Percentiles rank a stretch among this genome's conserved stretches.
These are phyloP conservation scores for Claviceps pazoutovae DNA, from an alignment of 2,329 filamentous ascomycete species.

Conservation along the genomic window DNA sequence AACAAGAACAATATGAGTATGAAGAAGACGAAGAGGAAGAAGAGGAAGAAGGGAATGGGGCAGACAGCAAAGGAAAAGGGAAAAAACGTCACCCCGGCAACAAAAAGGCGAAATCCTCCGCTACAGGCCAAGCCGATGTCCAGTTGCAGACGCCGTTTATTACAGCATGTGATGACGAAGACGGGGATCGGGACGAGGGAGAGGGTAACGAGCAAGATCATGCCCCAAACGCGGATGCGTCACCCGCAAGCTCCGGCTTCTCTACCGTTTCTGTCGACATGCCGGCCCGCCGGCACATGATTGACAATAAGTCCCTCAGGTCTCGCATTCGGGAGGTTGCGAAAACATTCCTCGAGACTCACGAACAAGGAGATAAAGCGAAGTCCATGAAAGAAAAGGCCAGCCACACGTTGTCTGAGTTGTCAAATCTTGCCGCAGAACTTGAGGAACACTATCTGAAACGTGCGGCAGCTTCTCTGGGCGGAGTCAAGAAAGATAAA, in stretches of 20 bases:
- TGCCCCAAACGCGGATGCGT: slow-evolving; percentile 40
- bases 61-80: background rate
- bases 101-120: slow-evolving; percentile 14
- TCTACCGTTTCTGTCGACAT: slow-evolving; percentile 52
- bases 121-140: background rate
- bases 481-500: slow-evolving; percentile 32
- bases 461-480: slow-evolving; percentile 31
- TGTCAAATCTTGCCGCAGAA: slow-evolving; percentile 57
- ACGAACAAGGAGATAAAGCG: slow-evolving; percentile 62
- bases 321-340: slow-evolving; percentile 62
- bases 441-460: slow-evolving; percentile 58
- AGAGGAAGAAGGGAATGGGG: slow-evolving; percentile 1
- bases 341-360: slow-evolving; percentile 68
- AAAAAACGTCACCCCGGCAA: slow-evolving; percentile 3
- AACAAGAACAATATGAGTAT: slow-evolving; percentile 10
- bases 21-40: slow-evolving; percentile 10
- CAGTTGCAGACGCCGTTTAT: background rate
- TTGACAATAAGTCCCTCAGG: slow-evolving; percentile 39
- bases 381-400: slow-evolving; percentile 69
- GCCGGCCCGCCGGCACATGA: slow-evolving; percentile 32
- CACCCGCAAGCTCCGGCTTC: slow-evolving; percentile 50
- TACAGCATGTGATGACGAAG: slow-evolving; percentile 6
- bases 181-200: slow-evolving; percentile 36
- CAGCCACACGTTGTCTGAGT: slow-evolving; percentile 54
- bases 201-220: slow-evolving; percentile 39